A percentile compares a stretch with the other conserved stretches of the same genome.
Conservation (phyloP, 495 filamentous ascomycete species). For the Lindgomyces ingoldianus region DNA sequence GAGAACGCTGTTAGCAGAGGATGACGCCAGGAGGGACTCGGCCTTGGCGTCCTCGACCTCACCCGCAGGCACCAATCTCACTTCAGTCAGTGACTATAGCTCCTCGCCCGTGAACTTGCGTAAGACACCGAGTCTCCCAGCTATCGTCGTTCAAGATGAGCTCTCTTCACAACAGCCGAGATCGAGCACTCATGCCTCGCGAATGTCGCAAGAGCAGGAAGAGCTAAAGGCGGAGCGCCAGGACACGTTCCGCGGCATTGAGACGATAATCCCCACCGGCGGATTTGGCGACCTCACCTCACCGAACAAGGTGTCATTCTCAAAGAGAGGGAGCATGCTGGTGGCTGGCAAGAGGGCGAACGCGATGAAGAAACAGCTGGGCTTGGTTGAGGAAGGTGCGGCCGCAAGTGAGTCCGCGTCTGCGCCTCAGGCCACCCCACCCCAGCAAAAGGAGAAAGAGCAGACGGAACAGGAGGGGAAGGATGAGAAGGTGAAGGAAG, state of each 20-base stretch:
- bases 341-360: slow-evolving; percentile 57
- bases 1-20: slow-evolving; percentile 27
- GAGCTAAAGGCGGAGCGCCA: not conserved
- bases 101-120: slow-evolving; percentile 35
- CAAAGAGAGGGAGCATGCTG: slow-evolving; percentile 66
- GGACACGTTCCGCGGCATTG: slow-evolving; percentile 54
- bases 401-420: not conserved
- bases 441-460: slow-evolving; percentile 7
- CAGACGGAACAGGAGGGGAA: not conserved
- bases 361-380: slow-evolving; percentile 26
- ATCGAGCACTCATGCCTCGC: slow-evolving; percentile 12
- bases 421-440: slow-evolving; percentile 30
- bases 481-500: not conserved
- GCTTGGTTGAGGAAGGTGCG: slow-evolving; percentile 11
- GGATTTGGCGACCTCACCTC: slow-evolving; percentile 55
- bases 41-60: slow-evolving; percentile 54
- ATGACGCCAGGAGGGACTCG: slow-evolving; percentile 55
- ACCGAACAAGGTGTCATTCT: slow-evolving; percentile 58
- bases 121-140: slow-evolving; percentile 42
- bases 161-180: not conserved
- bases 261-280: slow-evolving; percentile 58
- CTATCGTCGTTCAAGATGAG: slow-evolving; percentile 45
- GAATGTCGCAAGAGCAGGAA: slow-evolving; percentile 1
- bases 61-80: slow-evolving; percentile 50
- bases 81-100: slow-evolving; percentile 47